A percentile compares a stretch with the other conserved stretches of the same genome.
Evolutionary conservation across 2,329 filamentous ascomycete genomes (phyloP).

Genomic region (Dothiorella sarmentorum): DNA sequence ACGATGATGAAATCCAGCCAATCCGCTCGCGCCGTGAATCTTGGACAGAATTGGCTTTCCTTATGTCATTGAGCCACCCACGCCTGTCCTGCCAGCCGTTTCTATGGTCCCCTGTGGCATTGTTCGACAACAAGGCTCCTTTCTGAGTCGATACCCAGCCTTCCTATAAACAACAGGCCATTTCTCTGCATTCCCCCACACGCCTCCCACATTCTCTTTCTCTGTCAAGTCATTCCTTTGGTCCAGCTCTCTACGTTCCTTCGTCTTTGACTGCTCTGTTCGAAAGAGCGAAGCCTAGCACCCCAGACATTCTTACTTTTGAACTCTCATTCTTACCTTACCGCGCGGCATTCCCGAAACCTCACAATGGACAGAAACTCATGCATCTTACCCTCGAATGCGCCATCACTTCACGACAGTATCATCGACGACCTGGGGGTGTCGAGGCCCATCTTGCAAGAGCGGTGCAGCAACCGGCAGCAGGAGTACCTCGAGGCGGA

Average conservation of each 20-base stretch:
- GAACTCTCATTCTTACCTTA: slow-evolving; percentile 21
- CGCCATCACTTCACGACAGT: slow-evolving; percentile 34
- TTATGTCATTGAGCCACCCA: slow-evolving; percentile 20
- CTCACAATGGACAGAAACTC: slow-evolving; percentile 27
- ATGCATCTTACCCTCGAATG: slow-evolving; percentile 43
- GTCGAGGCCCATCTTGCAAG: slow-evolving; percentile 37
- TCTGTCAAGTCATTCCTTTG: slow-evolving; percentile 43
- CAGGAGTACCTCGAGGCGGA: slow-evolving; percentile 28
- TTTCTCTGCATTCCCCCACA: slow-evolving; percentile 32
- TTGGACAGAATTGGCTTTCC: slow-evolving; percentile 14
- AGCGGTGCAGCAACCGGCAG: slow-evolving; percentile 42
- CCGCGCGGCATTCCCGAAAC: slow-evolving; percentile 21
- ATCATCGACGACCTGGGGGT: slow-evolving; percentile 25
- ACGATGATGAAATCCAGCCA: slow-evolving; percentile 17
- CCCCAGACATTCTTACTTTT: slow-evolving; percentile 43
- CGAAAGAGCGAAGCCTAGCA: slow-evolving; percentile 22
- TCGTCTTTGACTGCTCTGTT: slow-evolving; percentile 26
- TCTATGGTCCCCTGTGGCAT: slow-evolving; percentile 17
- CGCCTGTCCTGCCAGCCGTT: slow-evolving; percentile 19
- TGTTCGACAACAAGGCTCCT: slow-evolving; percentile 16
- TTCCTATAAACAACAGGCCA: slow-evolving; percentile 19
- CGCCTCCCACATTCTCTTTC: slow-evolving; percentile 32
- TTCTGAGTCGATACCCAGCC: slow-evolving; percentile 19
- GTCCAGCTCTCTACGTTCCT: slow-evolving; percentile 44
- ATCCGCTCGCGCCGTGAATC: slow-evolving; percentile 16